Base-by-base conservation (phyloP, 2,329 filamentous ascomycete species). In the Verticillium alfalfae region DNA sequence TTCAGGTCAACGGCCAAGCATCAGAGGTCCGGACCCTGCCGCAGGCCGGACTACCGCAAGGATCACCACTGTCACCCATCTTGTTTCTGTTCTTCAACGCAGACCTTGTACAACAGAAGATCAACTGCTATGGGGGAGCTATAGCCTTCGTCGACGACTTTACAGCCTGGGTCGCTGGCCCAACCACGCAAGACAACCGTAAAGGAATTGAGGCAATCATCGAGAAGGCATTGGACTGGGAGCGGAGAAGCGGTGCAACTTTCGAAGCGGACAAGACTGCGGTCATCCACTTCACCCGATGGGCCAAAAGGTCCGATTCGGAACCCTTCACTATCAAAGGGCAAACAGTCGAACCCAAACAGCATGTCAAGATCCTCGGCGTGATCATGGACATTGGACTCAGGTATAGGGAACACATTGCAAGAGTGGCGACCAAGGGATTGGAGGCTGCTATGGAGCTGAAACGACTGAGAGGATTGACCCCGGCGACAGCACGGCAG, bases 1-100 rank as follows among this genome's bases (percentile, higher is more conserved):
- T 73, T 15, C 58, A 58, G 59, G 61, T 69, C 22, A 70, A 69
- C 49, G 61, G 68, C 6, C 61, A 68, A 1, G 39, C 56, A 13
- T 68, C 66, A 13, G 59, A 70, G 55, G 9, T 12, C 1, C 61
- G 57, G 31, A 16, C 6, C 7, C 60, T 70, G 56, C 64, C 61
- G 22, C 64, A 71, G 56, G 65, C 67, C 1, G 67, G 73, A 34
- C 59, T 72, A 18, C 69, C 67, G 8, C 66, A 74, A 63, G 71
- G 71, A 3, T 77, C 71, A 2, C 72, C 70, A 7, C 64, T 78
- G 7, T 78, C 72, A 8, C 72, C 67, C 15, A 71, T 74, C 22
- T 63, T 75, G 16, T 77, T 74, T 62, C 70, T 75, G 5, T 73
- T 72, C 64, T 70, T 70, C 49, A 69, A 68, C 60, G 64, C 65